Conservation (phyloP, 305 asterid species). For the Solanum hybrid region DNA sequence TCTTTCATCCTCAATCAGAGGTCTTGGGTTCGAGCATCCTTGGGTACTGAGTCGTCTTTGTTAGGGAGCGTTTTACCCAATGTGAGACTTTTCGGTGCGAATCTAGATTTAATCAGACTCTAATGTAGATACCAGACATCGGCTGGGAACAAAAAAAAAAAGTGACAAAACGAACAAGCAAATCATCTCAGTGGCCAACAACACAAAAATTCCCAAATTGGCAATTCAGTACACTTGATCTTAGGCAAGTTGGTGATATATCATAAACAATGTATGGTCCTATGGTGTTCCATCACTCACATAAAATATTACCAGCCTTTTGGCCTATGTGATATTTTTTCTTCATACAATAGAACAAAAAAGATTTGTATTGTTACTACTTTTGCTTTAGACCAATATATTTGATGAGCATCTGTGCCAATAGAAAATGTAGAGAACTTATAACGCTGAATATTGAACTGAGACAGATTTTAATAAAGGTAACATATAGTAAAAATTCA, state of each 20-base stretch:
- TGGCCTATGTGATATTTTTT: background rate
- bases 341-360: background rate
- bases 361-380: background rate
- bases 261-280: background rate
- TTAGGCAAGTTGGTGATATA: background rate
- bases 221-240: background rate
- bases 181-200: background rate
- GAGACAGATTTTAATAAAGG: background rate
- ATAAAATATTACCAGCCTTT: background rate
- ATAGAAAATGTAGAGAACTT: background rate
- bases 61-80: background rate
- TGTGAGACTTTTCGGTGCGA: rapidly evolving
- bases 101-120: rapidly evolving
- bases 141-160: rapidly evolving
- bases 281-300: background rate
- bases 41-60: background rate
- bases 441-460: background rate
- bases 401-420: background rate
- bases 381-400: background rate
- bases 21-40: too few relatives aligned
- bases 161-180: background rate
- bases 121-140: background rate
- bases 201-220: background rate
- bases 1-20: rapidly evolving
- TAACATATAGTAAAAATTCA: background rate